These are phyloP conservation scores for Gonium pectorale DNA, from an alignment of 139 green algal genomes.

Conservation along the genomic window DNA sequence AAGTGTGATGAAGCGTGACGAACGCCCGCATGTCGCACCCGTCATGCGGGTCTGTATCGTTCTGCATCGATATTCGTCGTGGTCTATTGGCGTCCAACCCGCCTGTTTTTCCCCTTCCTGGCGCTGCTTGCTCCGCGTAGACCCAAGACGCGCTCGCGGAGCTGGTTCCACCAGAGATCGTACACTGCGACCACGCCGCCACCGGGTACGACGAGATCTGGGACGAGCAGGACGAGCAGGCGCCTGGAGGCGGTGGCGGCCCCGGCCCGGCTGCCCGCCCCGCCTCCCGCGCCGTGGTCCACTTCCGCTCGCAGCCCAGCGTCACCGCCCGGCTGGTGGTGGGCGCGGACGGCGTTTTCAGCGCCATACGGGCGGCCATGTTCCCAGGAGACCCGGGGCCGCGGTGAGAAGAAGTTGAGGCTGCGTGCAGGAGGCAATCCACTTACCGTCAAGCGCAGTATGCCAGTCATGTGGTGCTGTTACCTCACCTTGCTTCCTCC, in stretches of 20 bases:
- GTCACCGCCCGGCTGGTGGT: constrained; percentile 57
- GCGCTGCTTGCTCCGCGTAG: no score
- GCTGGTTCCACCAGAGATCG: constrained; percentile 21
- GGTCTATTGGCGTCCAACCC: no score
- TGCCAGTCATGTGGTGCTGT: no score
- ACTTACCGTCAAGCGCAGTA: no score
- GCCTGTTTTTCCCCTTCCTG: no score
- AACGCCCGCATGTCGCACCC: no score
- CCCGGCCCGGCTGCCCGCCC: not conserved
- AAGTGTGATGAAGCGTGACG: no score
- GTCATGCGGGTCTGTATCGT: no score
- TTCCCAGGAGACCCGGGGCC: constrained; percentile 46
- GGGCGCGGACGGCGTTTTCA: constrained; percentile 61
- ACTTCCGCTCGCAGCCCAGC: constrained; percentile 25
- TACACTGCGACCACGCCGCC: constrained; percentile 51
- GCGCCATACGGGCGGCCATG: constrained; percentile 50
- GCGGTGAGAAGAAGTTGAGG: constrained; percentile 11
- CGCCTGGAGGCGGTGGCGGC: not conserved
- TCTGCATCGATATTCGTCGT: no score
- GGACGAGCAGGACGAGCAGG: not conserved
- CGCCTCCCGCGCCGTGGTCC: not conserved
- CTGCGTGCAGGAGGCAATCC: no score
- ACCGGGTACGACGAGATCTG: constrained; percentile 47
- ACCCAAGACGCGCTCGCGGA: constrained; percentile 36
- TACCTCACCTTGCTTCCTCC: no score